Conservation (phyloP, 2,329 filamentous ascomycete species). For the Phoma sp. region DNA sequence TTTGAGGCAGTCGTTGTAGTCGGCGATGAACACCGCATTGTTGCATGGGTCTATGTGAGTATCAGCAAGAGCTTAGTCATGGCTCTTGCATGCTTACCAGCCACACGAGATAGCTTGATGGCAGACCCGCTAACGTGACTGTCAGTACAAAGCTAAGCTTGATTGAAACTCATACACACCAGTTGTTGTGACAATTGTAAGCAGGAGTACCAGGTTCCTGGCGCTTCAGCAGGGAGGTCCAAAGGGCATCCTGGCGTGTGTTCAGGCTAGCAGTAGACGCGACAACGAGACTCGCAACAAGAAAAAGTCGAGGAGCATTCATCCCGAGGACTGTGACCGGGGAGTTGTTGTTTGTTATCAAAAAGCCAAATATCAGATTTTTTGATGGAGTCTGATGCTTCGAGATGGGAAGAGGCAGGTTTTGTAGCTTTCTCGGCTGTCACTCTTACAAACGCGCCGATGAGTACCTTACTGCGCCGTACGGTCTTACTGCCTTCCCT, state of each 20-base stretch:
- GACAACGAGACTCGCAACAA: slow-evolving; percentile 22
- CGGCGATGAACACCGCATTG: slow-evolving; percentile 48
- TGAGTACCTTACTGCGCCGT: too few species aligned
- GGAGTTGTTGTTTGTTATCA: slow-evolving; percentile 7
- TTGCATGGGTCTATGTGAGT: slow-evolving; percentile 42
- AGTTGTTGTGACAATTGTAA: slow-evolving; percentile 59
- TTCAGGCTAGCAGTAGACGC: slow-evolving; percentile 13
- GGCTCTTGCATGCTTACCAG: not conserved
- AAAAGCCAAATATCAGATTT: not conserved
- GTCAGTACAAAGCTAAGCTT: not conserved
- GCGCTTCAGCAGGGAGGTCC: slow-evolving; percentile 47
- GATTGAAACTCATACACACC: slow-evolving; percentile 28
- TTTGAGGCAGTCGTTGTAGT: slow-evolving; percentile 54
- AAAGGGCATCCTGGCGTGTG: slow-evolving; percentile 20
- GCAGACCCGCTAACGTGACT: slow-evolving; percentile 31
- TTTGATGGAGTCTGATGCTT: not conserved
- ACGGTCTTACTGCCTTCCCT: not conserved
- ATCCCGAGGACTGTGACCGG: slow-evolving; percentile 12
- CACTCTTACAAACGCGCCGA: too few species aligned
- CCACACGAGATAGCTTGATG: slow-evolving; percentile 47
- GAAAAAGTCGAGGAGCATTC: slow-evolving; percentile 19
- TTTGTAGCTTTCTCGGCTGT: slow-evolving; percentile 18
- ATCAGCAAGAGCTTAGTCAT: not conserved
- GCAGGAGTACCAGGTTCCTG: slow-evolving; percentile 53
- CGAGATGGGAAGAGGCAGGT: slow-evolving; percentile 11